Base-by-base conservation (phyloP, 345 rosid genomes). In the Draba incana region DNA sequence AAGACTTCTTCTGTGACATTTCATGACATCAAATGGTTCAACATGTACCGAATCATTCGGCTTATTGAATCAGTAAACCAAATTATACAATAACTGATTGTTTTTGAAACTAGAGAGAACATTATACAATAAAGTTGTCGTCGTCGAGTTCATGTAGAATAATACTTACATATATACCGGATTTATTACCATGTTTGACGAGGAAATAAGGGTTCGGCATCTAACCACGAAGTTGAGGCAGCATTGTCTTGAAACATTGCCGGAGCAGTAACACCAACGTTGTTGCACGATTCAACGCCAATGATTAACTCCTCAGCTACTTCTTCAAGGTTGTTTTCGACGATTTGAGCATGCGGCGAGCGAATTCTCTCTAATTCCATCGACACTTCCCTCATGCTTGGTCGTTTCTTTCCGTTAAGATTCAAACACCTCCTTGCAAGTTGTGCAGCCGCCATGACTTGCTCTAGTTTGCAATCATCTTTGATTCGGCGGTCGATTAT, bases 171-270 rank as follows among this genome's bases (percentile, higher is more conserved):
- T n/a, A n/a, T n/a, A n/a, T n/a, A n/a, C n/a, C n/a, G n/a, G n/a
- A n/a, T n/a, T n/a, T n/a, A n/a, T n/a, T n/a, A n/a, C n/a, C 60
- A 55, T 55, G 60, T 55, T 1, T 55, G 60, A 15, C 60, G 60
- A 35, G 60, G 42, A 35, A 35, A 56, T 15, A 15, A 56, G 0
- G 44, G 60, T 35, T 56, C 60, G 1, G 45, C 46, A 20, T 37
- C 62, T 37, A 57, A 38, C 28, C 45, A 57, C 15, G 62, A 57
- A 37, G 62, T 20, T 57, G 62, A 57, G 0, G 10, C 62, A 37
- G 0, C 4, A 5, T 3, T 38, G 62, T 57, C 45, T 37, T 37
- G 45, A 10, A 37, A 16, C 45, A 38, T 4, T 4, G 2, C 20
- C 37, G 61, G 30, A 37, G 45, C 30, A 10, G 62, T 57, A 37